Percentiles rank a stretch among this genome's conserved stretches.
phyloP scores from a whole-genome alignment of 2,329 filamentous ascomycete species.

The Elsinoe ampelina region DNA sequence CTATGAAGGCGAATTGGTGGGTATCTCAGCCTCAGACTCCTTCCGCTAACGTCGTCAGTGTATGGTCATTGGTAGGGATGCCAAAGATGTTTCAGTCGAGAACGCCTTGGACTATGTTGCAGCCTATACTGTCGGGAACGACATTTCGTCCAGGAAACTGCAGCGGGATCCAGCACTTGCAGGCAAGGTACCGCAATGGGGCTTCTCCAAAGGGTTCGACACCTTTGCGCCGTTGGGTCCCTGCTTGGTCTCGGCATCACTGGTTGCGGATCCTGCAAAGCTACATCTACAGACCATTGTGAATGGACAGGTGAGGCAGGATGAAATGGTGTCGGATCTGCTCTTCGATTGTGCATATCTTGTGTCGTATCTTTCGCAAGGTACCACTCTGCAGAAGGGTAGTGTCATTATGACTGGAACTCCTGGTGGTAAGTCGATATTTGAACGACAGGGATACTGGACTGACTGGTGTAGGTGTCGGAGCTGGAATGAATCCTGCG shows the following conservation, averaged over 20 bases:
- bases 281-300: conserved; percentile 39
- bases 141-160: conserved; percentile 45
- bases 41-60: not conserved
- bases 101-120: conserved; percentile 43
- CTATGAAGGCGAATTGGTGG: not conserved
- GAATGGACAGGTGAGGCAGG: conserved; percentile 42
- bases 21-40: not conserved
- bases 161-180: conserved; percentile 43
- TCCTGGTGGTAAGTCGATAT: conserved; percentile 26
- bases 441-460: too few relatives aligned
- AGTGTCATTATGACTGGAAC: conserved; percentile 45
- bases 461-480: too few relatives aligned
- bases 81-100: conserved; percentile 39
- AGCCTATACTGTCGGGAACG: conserved; percentile 48
- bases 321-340: conserved; percentile 32
- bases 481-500: too few relatives aligned
- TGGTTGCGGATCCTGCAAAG: conserved; percentile 36
- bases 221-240: conserved; percentile 47
- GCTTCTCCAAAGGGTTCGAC: conserved; percentile 50
- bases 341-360: conserved; percentile 30
- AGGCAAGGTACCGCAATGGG: conserved; percentile 47
- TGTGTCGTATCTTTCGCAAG: conserved; percentile 39
- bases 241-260: conserved; percentile 34
- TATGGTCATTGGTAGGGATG: conserved; percentile 45
- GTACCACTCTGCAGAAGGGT: conserved; percentile 38